Base-by-base conservation (phyloP, 805 yeast species). In the Myxozyma monticola region DNA sequence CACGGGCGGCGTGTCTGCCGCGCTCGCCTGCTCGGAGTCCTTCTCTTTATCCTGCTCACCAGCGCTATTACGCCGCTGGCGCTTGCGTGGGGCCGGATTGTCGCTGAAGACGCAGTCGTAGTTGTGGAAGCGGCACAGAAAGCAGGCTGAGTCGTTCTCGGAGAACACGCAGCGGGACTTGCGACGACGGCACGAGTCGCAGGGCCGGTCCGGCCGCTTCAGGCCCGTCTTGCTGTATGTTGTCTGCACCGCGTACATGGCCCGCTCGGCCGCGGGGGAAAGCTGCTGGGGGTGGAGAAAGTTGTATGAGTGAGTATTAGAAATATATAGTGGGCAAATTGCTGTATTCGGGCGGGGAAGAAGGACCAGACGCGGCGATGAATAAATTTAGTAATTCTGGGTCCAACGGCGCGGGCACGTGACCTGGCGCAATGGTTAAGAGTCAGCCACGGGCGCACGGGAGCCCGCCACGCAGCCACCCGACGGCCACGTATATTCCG, bases 31-130 rank as follows among this genome's bases (percentile, higher is more conserved):
- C 14, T 34, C n/a, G n/a, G n/a, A 15, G 18, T 33, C 38, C 17
- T 37, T 42, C 17, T 42, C 42, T 21, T 37, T 37, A 1, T 37
- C 42, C 25, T n/a, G n/a, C n/a, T n/a, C n/a, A n/a, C n/a, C n/a
- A n/a, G 20, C 42, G 26, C 48, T 40, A n/a, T 49, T 47, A 9
- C 59, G 43, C 6, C 54, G 45, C 26, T 48, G 54, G 14, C 51
- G 43, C 41, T 47, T 50, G 20, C 50, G 25, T 26, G 60, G 60
- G 29, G 56, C 56, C 14, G 51, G 49, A 29, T 47, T 54, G 26
- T 54, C 59, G 37, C 49, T 42, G 37, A 56, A 56, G 22, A 54
- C 48, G 45, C 60, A 56, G n/a, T 56, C 60, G 45, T 56, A 56
- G 35, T 53, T 54, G 42, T 56, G 60, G 37, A 56, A 56, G 5